Base-by-base conservation (phyloP, 768 basidiomycete genomes). In the Sutorius australiensis region DNA sequence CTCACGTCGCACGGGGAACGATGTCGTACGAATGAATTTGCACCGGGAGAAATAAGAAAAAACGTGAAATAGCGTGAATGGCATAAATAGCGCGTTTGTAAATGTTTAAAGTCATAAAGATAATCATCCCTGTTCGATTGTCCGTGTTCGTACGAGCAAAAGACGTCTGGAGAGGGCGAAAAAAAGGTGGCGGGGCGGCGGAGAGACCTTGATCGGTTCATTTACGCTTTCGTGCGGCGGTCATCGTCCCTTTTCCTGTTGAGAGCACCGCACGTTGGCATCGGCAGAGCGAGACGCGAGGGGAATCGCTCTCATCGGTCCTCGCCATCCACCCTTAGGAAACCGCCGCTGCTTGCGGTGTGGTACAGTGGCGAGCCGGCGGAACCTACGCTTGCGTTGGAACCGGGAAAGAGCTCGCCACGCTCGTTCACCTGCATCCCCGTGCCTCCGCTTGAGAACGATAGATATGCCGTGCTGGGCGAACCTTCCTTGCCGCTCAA, bases 391-490 rank as follows among this genome's bases (percentile, higher is more conserved):
- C 12, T 50, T 5, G 48, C 50, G 27, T 45, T 17, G 5, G 16
- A 16, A 7, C 44, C 45, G 5, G 54, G 34, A n/a, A 60, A 24
- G 17, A 69, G 55, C 46, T 69, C 67, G 3, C 67, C 67, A 3
- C 61, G 65, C 44, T 69, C 67, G 40, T 55, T 70, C 44, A 65
- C 69, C 24, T 46, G 46, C 52, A 58, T 37, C 3, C 57, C 48
- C 34, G 51, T 56, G 10, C 50, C 55, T 3, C 61, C 63, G 24
- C 65, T 67, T 49, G 65, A 63, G 16, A 59, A 53, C 24, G 67
- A 70, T 13, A 58, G 33, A 30, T 69, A 69, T 1, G 54, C 46
- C 40, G 69, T 69, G 3, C 58, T 66, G 36, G 53, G 46, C 39
- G 67, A 62, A 5, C 45, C 47, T 6, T 55, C 47, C 41, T 17